Percentiles rank a stretch among this genome's conserved stretches.
Evolutionary conservation across 2,329 filamentous ascomycete genomes (phyloP).

Genomic region (Rhinocladiella similis): DNA sequence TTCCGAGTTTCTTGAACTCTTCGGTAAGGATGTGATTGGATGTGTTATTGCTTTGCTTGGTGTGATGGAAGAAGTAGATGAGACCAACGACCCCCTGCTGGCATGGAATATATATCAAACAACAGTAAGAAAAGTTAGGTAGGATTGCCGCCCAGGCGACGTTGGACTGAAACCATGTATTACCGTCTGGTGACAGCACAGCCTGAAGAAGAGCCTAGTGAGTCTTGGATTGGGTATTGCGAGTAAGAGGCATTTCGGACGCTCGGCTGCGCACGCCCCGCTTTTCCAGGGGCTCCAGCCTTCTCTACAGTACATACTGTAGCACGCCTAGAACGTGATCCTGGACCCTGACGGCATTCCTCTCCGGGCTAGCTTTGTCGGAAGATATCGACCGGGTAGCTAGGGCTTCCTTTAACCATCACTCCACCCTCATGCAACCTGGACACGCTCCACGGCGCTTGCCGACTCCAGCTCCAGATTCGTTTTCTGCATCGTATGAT

Average conservation of each 20-base stretch:
- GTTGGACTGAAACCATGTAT: not conserved
- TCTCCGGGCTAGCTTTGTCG: not conserved
- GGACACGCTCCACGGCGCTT: not conserved
- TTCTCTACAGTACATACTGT: no score
- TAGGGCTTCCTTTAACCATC: not conserved
- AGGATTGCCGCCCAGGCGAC: not conserved
- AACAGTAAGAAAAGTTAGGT: not conserved
- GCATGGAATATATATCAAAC: not conserved
- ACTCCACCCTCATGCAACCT: not conserved
- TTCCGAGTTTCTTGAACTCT: constrained; percentile 9
- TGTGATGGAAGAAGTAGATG: not conserved
- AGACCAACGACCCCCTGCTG: not conserved
- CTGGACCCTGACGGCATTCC: not conserved
- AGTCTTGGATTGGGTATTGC: not conserved
- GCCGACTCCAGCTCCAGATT: not conserved
- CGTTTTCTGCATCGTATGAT: constrained; percentile 10
- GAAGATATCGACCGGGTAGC: not conserved
- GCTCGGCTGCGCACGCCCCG: not conserved
- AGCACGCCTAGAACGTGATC: not conserved
- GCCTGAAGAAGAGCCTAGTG: not conserved
- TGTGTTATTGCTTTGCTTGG: constrained; percentile 2
- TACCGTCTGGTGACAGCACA: not conserved
- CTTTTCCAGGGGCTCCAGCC: constrained; percentile 3
- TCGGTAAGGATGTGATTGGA: constrained; percentile 1
- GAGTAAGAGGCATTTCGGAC: not conserved